Percentiles rank a stretch among this genome's conserved stretches.
Evolutionary conservation across 257 asterid species (phyloP).

Genomic region (Solanum phureja): DNA sequence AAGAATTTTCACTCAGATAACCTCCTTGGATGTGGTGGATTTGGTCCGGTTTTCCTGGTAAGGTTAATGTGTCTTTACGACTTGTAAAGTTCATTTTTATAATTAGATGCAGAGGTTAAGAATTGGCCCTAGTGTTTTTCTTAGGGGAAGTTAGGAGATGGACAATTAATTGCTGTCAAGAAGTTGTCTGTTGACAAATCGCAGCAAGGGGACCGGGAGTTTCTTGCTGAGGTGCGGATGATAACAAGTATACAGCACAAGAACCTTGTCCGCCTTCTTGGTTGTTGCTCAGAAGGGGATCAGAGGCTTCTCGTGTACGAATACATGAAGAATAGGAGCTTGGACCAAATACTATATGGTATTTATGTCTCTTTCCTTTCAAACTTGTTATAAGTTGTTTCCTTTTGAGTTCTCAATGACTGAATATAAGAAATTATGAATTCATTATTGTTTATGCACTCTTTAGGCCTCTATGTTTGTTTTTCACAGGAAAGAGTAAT

Average conservation of each 20-base stretch:
- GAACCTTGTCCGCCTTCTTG: slow-evolving; percentile 70
- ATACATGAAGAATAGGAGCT: slow-evolving; percentile 69
- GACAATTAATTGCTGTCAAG: slow-evolving; percentile 52
- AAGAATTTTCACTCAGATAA: slow-evolving; percentile 52
- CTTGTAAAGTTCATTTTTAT: background rate
- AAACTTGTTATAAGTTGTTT: background rate
- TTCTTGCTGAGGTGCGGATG: slow-evolving; percentile 60
- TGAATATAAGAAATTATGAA: background rate
- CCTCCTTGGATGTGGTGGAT: slow-evolving; percentile 84
- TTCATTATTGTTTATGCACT: background rate
- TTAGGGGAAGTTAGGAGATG: slow-evolving; percentile 65
- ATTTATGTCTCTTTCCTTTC: background rate
- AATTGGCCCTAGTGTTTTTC: background rate
- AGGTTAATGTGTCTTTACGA: background rate
- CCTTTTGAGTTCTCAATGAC: background rate
- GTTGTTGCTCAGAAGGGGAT: slow-evolving; percentile 72
- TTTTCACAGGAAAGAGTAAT: slow-evolving; percentile 41
- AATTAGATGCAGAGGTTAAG: background rate
- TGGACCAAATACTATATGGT: slow-evolving; percentile 69
- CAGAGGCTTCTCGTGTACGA: slow-evolving; percentile 72
- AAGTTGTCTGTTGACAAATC: slow-evolving; percentile 55
- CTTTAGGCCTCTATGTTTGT: background rate
- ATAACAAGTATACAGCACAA: slow-evolving; percentile 79
- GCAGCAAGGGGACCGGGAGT: slow-evolving; percentile 72
- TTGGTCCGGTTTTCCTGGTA: slow-evolving; percentile 79